Evolutionary conservation across 2,329 filamentous ascomycete genomes (phyloP).

Genomic region (Aureobasidium sp.): DNA sequence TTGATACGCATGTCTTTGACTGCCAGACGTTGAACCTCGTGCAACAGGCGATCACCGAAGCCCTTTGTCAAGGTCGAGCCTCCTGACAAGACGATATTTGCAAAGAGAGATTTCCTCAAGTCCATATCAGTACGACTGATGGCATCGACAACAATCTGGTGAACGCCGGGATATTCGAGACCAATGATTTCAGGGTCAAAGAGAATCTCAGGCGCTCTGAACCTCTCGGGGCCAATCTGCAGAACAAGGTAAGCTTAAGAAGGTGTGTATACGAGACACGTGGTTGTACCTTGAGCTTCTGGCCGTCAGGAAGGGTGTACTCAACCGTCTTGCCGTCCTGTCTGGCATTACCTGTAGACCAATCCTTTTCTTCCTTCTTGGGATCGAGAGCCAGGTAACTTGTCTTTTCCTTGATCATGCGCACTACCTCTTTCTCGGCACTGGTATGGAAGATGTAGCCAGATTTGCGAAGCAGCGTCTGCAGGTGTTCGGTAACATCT

Average conservation of each 20-base stretch:
- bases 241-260: slow-evolving; percentile 2
- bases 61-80: slow-evolving; percentile 95
- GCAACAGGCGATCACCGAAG: slow-evolving; percentile 84
- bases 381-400: slow-evolving; percentile 88
- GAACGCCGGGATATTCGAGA: slow-evolving; percentile 90
- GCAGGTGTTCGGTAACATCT: slow-evolving; percentile 93
- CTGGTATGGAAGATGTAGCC: slow-evolving; percentile 95
- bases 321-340: slow-evolving; percentile 69
- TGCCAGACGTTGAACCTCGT: slow-evolving; percentile 85
- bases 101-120: slow-evolving; percentile 84
- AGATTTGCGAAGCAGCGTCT: slow-evolving; percentile 80
- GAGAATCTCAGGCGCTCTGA: slow-evolving; percentile 91
- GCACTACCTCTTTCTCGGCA: slow-evolving; percentile 97
- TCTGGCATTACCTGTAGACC: slow-evolving; percentile 64
- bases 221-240: slow-evolving; percentile 84
- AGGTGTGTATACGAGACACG: neutral
- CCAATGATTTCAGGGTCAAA: slow-evolving; percentile 97
- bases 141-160: slow-evolving; percentile 95
- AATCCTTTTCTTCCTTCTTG: slow-evolving; percentile 92
- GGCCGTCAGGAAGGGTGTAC: slow-evolving; percentile 84
- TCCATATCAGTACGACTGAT: slow-evolving; percentile 95
- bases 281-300: slow-evolving; percentile 69
- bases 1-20: slow-evolving; percentile 99
- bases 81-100: slow-evolving; percentile 94
- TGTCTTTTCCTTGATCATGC: slow-evolving; percentile 90